A percentile compares a stretch with the other conserved stretches of the same genome.
Conservation (phyloP, 257 asterid species). For the Fraxinus quadrangulata region DNA sequence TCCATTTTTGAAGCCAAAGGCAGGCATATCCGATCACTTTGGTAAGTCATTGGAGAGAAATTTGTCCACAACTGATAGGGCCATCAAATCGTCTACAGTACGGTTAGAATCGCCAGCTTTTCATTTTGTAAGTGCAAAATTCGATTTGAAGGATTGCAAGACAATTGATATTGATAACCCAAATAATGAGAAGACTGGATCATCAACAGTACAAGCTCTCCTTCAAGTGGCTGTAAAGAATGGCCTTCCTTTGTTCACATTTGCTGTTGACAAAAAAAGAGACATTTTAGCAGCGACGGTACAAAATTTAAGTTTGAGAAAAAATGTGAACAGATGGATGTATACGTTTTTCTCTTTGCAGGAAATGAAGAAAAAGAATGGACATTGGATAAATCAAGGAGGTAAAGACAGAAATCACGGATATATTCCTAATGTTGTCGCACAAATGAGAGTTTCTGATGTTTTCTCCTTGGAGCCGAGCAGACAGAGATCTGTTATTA, state of each 20-base stretch:
- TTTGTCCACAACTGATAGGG: slow-evolving; percentile 28
- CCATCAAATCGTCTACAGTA: slow-evolving; percentile 31
- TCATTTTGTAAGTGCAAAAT: slow-evolving; percentile 39
- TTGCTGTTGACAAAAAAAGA: slow-evolving; percentile 63
- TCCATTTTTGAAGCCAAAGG: slow-evolving; percentile 68
- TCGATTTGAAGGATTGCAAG: slow-evolving; percentile 47
- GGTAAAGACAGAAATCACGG: slow-evolving; percentile 45
- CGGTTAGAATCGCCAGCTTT: slow-evolving; percentile 37
- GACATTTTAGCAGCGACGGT: slow-evolving; percentile 73
- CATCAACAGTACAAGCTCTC: slow-evolving; percentile 60
- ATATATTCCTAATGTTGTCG: slow-evolving; percentile 57
- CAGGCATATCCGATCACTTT: slow-evolving; percentile 37
- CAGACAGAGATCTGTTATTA: slow-evolving; percentile 13
- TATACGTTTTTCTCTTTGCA: slow-evolving; percentile 63
- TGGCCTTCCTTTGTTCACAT: slow-evolving; percentile 72
- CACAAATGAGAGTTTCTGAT: slow-evolving; percentile 76
- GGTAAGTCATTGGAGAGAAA: slow-evolving; percentile 29
- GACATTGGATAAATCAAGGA: slow-evolving; percentile 56
- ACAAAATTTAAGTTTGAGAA: slow-evolving; percentile 41
- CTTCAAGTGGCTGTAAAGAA: slow-evolving; percentile 70
- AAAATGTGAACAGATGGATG: slow-evolving; percentile 43
- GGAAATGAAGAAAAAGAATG: slow-evolving; percentile 58
- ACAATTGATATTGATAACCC: slow-evolving; percentile 33
- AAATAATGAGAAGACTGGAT: slow-evolving; percentile 35
- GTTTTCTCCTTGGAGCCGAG: slow-evolving; percentile 29